These are phyloP conservation scores for Peronosclerospora sorghi DNA, from an alignment of 352 stramenopile genomes.

Conservation along the genomic window DNA sequence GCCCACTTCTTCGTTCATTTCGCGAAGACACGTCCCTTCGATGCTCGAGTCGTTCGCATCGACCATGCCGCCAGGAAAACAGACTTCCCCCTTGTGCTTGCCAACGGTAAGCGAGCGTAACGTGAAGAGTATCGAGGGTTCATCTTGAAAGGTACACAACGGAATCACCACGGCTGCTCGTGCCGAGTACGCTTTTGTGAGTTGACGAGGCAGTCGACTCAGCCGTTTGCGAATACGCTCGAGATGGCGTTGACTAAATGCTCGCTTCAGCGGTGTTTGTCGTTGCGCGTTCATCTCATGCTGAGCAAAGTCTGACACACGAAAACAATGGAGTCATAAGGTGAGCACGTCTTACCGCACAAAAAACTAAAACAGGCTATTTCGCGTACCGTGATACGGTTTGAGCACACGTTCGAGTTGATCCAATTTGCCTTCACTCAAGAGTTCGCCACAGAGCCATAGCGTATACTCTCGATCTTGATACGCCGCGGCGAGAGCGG, in stretches of 20 bases:
- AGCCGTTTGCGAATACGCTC: constrained; percentile 91
- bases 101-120: constrained; percentile 85
- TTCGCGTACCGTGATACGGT: constrained; percentile 50
- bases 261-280: constrained; percentile 41
- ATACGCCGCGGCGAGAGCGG: constrained; percentile 89
- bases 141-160: constrained; percentile 92
- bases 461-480: constrained; percentile 88
- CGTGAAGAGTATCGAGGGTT: constrained; percentile 94
- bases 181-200: constrained; percentile 87
- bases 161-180: constrained; percentile 92
- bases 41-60: constrained; percentile 89
- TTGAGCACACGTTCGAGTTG: constrained; percentile 59
- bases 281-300: constrained; percentile 24
- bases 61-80: constrained; percentile 94
- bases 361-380: background rate
- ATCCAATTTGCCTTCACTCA: constrained; percentile 64
- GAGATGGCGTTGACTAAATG: constrained; percentile 82
- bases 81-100: constrained; percentile 94
- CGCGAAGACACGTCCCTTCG: constrained; percentile 91
- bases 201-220: constrained; percentile 89
- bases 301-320: constrained; percentile 32
- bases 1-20: constrained; percentile 97
- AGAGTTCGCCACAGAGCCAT: constrained; percentile 56
- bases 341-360: too few relatives aligned
- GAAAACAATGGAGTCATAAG: background rate